Percentiles rank a stretch among this genome's conserved stretches.
Evolutionary conservation across 306 rosid genomes (phyloP).

Genomic region (Luffa acutangula): DNA sequence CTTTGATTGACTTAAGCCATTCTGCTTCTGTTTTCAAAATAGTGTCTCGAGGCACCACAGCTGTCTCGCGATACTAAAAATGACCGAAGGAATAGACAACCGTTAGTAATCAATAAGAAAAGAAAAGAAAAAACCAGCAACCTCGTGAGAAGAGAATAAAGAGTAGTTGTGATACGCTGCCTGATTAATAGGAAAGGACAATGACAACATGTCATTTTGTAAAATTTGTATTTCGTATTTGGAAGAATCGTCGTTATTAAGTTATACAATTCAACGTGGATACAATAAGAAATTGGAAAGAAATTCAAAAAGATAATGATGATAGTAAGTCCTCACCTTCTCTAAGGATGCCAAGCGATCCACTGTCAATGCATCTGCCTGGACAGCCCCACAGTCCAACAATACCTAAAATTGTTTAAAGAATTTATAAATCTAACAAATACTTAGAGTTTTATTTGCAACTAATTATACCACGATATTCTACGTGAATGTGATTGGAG

Average conservation of each 20-base stretch:
- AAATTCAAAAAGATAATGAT: background rate
- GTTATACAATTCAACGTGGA: background rate
- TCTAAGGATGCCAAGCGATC: slow-evolving; percentile 96
- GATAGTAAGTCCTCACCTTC: slow-evolving; percentile 37
- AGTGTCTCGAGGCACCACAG: slow-evolving; percentile 64
- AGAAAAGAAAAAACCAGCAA: background rate
- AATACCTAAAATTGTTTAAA: slow-evolving; percentile 38
- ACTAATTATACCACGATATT: background rate
- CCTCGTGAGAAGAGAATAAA: background rate
- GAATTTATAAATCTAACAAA: background rate
- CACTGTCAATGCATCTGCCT: slow-evolving; percentile 91
- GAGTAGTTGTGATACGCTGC: background rate
- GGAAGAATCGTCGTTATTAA: background rate
- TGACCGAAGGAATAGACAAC: background rate
- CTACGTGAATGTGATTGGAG: background rate
- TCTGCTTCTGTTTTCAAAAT: slow-evolving; percentile 65
- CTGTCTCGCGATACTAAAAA: slow-evolving; percentile 76
- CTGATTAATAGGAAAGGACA: background rate
- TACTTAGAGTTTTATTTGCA: background rate
- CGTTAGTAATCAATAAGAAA: background rate
- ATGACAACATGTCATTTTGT: background rate
- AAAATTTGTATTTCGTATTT: background rate
- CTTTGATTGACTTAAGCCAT: slow-evolving; percentile 85
- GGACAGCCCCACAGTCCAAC: slow-evolving; percentile 96
- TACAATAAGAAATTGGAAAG: background rate